Base-by-base conservation (phyloP, 2,329 filamentous ascomycete species). In the Cadophora gregata region DNA sequence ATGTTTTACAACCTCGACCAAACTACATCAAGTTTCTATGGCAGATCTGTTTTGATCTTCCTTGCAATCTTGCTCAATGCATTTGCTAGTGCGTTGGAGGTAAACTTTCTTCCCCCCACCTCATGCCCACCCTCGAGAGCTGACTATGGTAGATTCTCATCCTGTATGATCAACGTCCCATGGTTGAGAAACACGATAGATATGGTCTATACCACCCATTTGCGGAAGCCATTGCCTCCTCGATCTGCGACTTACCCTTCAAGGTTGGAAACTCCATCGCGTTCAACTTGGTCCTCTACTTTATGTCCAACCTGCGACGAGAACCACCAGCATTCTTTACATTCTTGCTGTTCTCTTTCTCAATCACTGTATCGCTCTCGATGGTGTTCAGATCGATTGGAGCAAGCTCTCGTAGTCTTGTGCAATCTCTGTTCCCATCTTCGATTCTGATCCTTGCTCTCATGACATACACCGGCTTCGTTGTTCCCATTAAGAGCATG, bases 121-220 rank as follows among this genome's bases (percentile, higher is more conserved):
- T 19, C 9, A 21, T 25, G 2, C 29, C 6, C 14, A 19, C 8
- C n/a, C 27, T 10, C 55, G n/a, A 14, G 24, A 4, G 87, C 89
- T 6, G n/a, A 58, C 14, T 42, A n/a, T 19, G n/a, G 16, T 51
- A 88, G 4, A 80, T 88, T 48, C 87, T 92, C 79, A 97, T 96
- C 29, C 74, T 83, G 7, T 83, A 82, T 67, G 77, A 77, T 4
- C 80, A 82, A 66, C 76, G 82, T 1, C 80, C 81, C 1, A 82
- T 84, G 53, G 78, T 83, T 10, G 80, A 97, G 77, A 97, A 97
- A 78, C 94, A 97, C 73, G 81, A 85, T 65, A 88, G 91, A 66
- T 97, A 97, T 77, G 93, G 93, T 19, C 83, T 97, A n/a, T 97
- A 97, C 73, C 94, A 97, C 74, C 93, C 94, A 0, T 93, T 90